Percentiles rank a stretch among this genome's conserved stretches.
Conservation (phyloP, 2,329 filamentous ascomycete genomes). For the Neofusicoccum parvum region DNA sequence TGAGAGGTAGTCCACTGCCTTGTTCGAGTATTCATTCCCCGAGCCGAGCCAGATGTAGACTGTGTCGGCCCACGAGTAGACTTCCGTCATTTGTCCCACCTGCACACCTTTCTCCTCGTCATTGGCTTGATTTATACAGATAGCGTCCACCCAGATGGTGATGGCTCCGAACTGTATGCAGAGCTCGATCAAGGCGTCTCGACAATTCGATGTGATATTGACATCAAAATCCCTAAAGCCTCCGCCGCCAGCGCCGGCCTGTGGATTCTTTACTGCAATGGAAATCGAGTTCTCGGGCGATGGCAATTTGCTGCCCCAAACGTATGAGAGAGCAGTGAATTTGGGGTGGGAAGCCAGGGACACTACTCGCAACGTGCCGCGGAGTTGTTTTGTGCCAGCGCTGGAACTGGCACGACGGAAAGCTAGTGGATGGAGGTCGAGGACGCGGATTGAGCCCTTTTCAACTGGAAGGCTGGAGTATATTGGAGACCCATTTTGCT, state of each 20-base stretch:
- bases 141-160: constrained; percentile 23
- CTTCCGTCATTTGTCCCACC: constrained; percentile 22
- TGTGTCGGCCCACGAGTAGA: constrained; percentile 17
- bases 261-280: no score
- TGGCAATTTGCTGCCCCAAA: no score
- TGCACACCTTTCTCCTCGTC: constrained; percentile 19
- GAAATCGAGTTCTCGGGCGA: no score
- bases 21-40: not conserved
- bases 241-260: no score
- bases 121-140: constrained; percentile 25
- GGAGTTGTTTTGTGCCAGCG: no score
- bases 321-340: no score
- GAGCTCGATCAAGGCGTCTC: not conserved
- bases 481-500: no score
- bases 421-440: no score
- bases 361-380: no score
- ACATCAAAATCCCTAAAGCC: not conserved
- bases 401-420: no score
- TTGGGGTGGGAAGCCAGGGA: no score
- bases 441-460: no score
- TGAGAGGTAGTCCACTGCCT: not conserved
- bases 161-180: not conserved
- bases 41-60: constrained; percentile 24
- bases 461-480: not conserved
- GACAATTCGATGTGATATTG: not conserved